Evolutionary conservation across 768 basidiomycete genomes (phyloP), one percentile per base, ranked within the genome.

Genomic region (Dictyophora rubrovolvata): DNA sequence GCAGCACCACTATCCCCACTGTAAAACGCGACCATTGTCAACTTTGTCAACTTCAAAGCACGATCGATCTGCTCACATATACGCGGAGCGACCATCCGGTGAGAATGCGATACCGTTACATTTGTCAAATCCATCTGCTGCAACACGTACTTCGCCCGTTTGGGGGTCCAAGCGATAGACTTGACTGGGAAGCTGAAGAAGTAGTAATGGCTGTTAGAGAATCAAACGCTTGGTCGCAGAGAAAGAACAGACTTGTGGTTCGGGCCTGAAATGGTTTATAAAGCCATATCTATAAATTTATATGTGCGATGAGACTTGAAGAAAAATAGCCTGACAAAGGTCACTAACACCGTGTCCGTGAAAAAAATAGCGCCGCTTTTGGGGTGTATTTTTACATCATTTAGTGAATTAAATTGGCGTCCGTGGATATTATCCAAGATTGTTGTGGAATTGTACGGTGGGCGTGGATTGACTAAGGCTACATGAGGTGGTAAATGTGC

Each of bases 401-500:
- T 88, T 53, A 91, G 68, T 1, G 88, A 88, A 69, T 87, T 89
- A 72, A 89, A 92, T 63, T 89, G 87, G 1, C 86, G 74, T 1
- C 88, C 88, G 64, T 80, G 86, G 70, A 78, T 88, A 71, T 89
- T 91, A 70, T 90, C 86, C 60, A 91, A 69, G 14, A 91, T 68
- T 34, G 86, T 77, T 0, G 85, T 89, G 3, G 78, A 72, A 58
- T 89, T 86, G 70, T 82, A 75, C 0, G 87, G 87, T 8, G 79
- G 66, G 4, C 65, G 66, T 0, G 87, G 85, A 66, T 87, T 81
- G 53, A 89, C 81, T 22, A 85, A 76, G 0, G 77, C 81, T 21
- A 89, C 65, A 2, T 79, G 80, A 20, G 87, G 80, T 9, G 87
- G 83, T 5, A 77, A 71, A 21, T 75, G 69, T 0, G 82, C 86